Evolutionary conservation across 2,329 filamentous ascomycete species (phyloP).

Genomic region (Coniochaeta sp.): DNA sequence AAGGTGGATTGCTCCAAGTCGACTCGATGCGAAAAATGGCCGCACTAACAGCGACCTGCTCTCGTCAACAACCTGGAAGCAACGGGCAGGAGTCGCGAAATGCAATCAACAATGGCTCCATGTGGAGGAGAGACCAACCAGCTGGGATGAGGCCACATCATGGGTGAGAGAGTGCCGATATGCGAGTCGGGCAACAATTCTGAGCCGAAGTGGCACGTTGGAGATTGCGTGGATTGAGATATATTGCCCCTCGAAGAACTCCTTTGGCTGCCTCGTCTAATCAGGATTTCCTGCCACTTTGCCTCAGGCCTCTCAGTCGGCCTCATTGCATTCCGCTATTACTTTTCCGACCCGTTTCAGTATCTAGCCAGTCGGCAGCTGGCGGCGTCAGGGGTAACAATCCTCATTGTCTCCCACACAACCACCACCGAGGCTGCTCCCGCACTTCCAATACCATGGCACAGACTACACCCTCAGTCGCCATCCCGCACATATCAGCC

Average conservation of each 20-base stretch:
- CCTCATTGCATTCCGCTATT: neutral
- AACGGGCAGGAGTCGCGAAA: too few relatives aligned
- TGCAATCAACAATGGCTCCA: neutral
- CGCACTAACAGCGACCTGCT: neutral
- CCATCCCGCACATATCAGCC: slow-evolving; percentile 3
- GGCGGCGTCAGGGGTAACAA: neutral
- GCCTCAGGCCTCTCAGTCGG: neutral
- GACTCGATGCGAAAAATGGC: too few relatives aligned
- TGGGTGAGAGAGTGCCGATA: neutral
- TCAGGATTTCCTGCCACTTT: neutral
- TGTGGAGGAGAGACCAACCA: too few relatives aligned
- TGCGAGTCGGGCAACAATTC: neutral
- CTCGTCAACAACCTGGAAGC: too few relatives aligned
- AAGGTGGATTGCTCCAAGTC: neutral
- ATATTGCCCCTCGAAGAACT: neutral
- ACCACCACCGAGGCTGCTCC: neutral
- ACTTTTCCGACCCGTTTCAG: neutral
- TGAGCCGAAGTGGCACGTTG: neutral
- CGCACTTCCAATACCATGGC: neutral
- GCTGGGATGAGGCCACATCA: neutral
- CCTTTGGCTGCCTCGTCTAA: neutral
- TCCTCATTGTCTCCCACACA: neutral
- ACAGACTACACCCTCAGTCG: neutral
- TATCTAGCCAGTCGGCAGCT: neutral
- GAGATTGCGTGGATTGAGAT: neutral